A percentile compares a stretch with the other conserved stretches of the same genome.
Evolutionary conservation across 768 basidiomycete genomes (phyloP).

Genomic region (Kwoniella europaea): DNA sequence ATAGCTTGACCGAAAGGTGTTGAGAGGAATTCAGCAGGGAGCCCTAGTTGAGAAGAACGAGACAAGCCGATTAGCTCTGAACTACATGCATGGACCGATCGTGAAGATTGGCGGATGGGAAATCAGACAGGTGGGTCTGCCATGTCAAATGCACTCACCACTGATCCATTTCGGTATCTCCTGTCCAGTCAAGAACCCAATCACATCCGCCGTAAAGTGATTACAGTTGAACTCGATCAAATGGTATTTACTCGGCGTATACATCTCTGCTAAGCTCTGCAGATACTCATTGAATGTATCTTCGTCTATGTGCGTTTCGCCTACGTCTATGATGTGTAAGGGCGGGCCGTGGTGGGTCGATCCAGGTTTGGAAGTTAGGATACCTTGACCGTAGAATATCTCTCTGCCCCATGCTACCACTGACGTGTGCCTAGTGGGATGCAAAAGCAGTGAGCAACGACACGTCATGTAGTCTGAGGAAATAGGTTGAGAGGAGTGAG

Average conservation of each 20-base stretch:
- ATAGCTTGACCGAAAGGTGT: slow-evolving; percentile 86
- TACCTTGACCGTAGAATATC: slow-evolving; percentile 88
- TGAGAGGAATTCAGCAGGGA: slow-evolving; percentile 74
- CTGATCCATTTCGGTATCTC: slow-evolving; percentile 81
- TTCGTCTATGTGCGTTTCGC: slow-evolving; percentile 67
- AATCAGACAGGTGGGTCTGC: too few species aligned
- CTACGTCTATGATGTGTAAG: slow-evolving; percentile 46
- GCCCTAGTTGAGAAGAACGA: slow-evolving; percentile 33
- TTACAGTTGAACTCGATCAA: slow-evolving; percentile 89
- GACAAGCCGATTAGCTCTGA: not conserved
- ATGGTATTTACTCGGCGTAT: slow-evolving; percentile 79
- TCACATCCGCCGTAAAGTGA: slow-evolving; percentile 85
- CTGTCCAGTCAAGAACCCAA: slow-evolving; percentile 83
- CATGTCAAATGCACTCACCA: slow-evolving; percentile 62
- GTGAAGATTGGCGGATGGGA: not conserved
- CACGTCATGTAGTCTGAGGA: too few species aligned
- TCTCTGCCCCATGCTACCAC: slow-evolving; percentile 86
- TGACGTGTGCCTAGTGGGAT: slow-evolving; percentile 77
- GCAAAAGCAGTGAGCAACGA: too few species aligned
- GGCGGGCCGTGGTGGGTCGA: slow-evolving; percentile 66
- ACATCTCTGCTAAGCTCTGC: slow-evolving; percentile 72
- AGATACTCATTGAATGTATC: slow-evolving; percentile 86
- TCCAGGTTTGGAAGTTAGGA: slow-evolving; percentile 72
- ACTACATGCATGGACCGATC: not conserved
- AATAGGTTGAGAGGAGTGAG: not conserved